Evolutionary conservation across 768 basidiomycete species (phyloP).

Genomic region (Favolaschia claudopus): DNA sequence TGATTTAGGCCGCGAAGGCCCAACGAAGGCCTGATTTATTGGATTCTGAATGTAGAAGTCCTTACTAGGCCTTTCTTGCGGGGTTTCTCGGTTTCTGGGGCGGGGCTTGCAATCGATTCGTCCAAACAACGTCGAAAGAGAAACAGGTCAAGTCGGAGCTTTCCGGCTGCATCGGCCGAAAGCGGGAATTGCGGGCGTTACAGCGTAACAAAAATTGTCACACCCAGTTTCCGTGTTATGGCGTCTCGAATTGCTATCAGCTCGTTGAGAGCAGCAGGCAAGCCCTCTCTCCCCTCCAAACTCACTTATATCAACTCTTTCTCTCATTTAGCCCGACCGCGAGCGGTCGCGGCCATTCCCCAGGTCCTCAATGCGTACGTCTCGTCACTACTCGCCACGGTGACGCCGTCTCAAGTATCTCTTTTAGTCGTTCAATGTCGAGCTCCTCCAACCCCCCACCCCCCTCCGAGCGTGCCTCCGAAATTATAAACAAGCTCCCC

Average conservation of each 20-base stretch:
- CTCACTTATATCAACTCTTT: neutral
- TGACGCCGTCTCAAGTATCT: slow-evolving; percentile 19
- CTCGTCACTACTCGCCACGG: slow-evolving; percentile 6
- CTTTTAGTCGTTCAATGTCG: slow-evolving; percentile 70
- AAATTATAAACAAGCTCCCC: slow-evolving; percentile 88
- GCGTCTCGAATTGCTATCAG: slow-evolving; percentile 76
- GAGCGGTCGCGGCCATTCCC: slow-evolving; percentile 56
- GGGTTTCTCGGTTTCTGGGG: too few species aligned
- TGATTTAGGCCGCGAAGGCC: too few species aligned
- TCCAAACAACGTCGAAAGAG: too few species aligned
- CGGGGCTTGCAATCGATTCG: too few species aligned
- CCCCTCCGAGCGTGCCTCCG: slow-evolving; percentile 86
- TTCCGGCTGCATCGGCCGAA: too few species aligned
- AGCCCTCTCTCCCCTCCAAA: slow-evolving; percentile 19
- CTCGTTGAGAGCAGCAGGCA: slow-evolving; percentile 69
- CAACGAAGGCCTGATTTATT: too few species aligned
- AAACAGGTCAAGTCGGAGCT: too few species aligned
- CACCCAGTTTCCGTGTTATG: slow-evolving; percentile 47
- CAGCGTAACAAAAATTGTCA: too few species aligned
- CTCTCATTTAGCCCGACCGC: slow-evolving; percentile 56
- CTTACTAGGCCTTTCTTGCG: too few species aligned
- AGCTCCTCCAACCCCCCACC: slow-evolving; percentile 67
- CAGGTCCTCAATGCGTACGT: slow-evolving; percentile 58
- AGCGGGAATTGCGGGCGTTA: too few species aligned
- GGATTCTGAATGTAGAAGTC: too few species aligned